phyloP scores from a whole-genome alignment of 495 filamentous ascomycete genomes.

The Neurospora pannonica region DNA sequence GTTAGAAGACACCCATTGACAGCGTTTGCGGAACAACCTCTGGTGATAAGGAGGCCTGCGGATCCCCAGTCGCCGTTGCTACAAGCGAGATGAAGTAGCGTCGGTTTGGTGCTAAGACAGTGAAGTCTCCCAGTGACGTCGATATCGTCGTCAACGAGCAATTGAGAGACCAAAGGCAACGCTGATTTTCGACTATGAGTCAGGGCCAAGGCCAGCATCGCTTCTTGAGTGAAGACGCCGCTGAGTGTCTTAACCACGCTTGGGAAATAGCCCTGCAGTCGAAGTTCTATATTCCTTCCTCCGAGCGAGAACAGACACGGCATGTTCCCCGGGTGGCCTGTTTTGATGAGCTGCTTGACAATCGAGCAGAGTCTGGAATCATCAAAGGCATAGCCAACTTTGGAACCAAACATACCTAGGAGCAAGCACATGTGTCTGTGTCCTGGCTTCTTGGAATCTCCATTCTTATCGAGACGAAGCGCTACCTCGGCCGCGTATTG shows the following conservation, averaged over 20 bases:
- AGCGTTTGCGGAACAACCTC: neutral
- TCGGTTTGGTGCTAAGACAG: conserved; percentile 1
- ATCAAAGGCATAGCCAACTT: neutral
- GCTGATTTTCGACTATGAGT: neutral
- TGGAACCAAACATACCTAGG: neutral
- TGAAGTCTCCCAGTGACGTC: neutral
- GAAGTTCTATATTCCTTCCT: neutral
- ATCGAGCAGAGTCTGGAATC: neutral
- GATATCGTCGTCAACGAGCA: neutral
- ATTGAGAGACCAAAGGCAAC: neutral
- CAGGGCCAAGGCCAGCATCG: neutral
- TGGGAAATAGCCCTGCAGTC: neutral
- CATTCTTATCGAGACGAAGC: neutral
- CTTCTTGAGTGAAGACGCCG: neutral
- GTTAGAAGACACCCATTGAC: neutral
- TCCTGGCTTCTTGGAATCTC: neutral
- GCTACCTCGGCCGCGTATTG: neutral
- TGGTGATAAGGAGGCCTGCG: neutral
- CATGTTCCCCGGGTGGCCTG: neutral
- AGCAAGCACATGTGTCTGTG: neutral
- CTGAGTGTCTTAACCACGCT: neutral
- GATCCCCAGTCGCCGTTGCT: neutral
- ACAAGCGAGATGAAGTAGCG: conserved; percentile 2
- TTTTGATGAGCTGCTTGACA: neutral
- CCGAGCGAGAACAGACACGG: neutral